phyloP scores from a whole-genome alignment of 106 monocot species.

The Agapanthus africanus region DNA sequence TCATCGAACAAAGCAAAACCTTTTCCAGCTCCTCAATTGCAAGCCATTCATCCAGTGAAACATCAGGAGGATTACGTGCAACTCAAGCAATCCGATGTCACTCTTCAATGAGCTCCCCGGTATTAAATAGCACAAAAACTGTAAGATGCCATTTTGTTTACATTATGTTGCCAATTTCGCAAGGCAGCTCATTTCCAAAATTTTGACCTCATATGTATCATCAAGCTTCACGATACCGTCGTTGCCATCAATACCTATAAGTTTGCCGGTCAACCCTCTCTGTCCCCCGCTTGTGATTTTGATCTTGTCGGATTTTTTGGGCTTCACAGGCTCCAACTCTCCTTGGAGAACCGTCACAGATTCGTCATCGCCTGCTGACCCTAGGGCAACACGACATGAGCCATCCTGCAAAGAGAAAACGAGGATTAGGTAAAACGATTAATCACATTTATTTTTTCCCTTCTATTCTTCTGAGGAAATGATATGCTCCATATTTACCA shows the following conservation, averaged over 20 bases:
- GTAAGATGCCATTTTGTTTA: too few species aligned
- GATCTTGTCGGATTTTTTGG: conserved; percentile 84
- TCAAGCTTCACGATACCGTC: conserved; percentile 91
- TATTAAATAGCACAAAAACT: too few species aligned
- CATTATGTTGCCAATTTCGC: conserved; percentile 47
- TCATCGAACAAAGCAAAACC: too few species aligned
- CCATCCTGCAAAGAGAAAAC: conserved; percentile 51
- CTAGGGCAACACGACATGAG: conserved; percentile 54
- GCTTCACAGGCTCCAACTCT: conserved; percentile 59
- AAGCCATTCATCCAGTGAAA: too few species aligned
- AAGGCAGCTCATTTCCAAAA: conserved; percentile 77
- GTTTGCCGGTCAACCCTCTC: conserved; percentile 68
- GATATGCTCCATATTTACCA: conserved; percentile 23
- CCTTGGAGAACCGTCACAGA: conserved; percentile 28
- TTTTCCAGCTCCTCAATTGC: too few species aligned
- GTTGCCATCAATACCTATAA: conserved; percentile 83
- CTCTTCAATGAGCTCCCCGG: too few species aligned
- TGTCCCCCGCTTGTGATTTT: conserved; percentile 65
- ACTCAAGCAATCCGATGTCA: too few species aligned
- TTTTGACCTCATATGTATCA: conserved; percentile 68
- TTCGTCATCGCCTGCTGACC: conserved; percentile 42
- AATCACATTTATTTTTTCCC: not conserved
- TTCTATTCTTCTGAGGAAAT: not conserved
- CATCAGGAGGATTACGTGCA: too few species aligned
- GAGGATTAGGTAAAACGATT: not conserved